Evolutionary conservation across 2,329 filamentous ascomycete species (phyloP).

Genomic region (Sporothrix phasma): DNA sequence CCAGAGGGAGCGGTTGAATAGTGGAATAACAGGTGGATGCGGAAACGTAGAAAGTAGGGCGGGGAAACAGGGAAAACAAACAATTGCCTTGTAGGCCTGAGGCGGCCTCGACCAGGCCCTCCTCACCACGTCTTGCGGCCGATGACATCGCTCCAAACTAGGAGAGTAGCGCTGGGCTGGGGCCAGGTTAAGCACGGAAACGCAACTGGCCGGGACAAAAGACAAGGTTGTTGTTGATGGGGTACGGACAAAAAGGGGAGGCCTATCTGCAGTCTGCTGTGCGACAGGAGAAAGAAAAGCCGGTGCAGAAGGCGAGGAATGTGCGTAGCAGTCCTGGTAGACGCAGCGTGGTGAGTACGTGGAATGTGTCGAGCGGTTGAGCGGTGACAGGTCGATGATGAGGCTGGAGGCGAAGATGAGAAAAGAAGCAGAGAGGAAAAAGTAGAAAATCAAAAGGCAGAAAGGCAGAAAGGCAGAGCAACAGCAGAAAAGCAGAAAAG

Average conservation of each 20-base stretch:
- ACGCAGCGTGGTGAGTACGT: background rate
- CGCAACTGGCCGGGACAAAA: background rate
- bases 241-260: background rate
- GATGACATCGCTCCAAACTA: conserved; percentile 4
- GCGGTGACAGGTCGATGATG: background rate
- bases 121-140: background rate
- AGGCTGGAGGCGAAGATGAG: background rate
- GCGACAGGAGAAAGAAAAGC: background rate
- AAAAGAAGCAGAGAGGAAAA: background rate
- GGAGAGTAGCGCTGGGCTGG: background rate
- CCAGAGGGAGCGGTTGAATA: too few relatives aligned
- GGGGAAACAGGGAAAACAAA: conserved; percentile 2
- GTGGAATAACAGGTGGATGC: too few relatives aligned
- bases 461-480: background rate
- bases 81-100: background rate
- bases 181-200: background rate
- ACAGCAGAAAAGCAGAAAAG: background rate
- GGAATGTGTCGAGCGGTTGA: background rate
- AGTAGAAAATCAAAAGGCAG: background rate
- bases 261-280: background rate
- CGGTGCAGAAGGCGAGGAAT: background rate
- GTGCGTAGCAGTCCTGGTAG: background rate
- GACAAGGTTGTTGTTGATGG: background rate
- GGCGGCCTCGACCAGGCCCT: background rate
- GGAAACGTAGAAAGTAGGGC: background rate